Evolutionary conservation across 305 asterid species (phyloP), one percentile per base, ranked within the genome.

Genomic region (Ilex paraguariensis): DNA sequence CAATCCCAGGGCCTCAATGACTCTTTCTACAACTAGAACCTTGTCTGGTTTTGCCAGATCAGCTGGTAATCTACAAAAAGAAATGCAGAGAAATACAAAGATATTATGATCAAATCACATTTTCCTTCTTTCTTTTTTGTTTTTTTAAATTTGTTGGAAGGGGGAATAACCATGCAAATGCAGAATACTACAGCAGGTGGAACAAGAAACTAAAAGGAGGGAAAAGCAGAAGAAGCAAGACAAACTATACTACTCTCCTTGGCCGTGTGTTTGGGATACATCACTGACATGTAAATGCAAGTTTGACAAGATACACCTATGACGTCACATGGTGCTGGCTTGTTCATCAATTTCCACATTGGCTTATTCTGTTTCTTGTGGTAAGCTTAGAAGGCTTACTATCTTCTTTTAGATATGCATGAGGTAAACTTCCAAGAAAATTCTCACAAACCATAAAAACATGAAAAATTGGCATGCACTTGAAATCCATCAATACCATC

Each of bases 11-110:
- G 95, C 80, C 75, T 86, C 91, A 0, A 88, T 88, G 36, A 86
- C 95, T 73, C 96, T 75, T 67, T 88, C 95, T 31, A 88, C 87
- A 15, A 88, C 82, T 40, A 88, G 75, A 54, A 88, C 96, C 69
- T 72, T 86, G 77, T 88, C 96, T 31, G 90, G 80, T 63, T 80
- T 84, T 36, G 72, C 69, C 28, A 87, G 83, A 58, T 79, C 85
- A 56, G 80, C 82, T 3, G 87, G 73, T 57, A 87, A 81, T 68
- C 95, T 86, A 66, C 40, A 67, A 28, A 31, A 5, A 31, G 54
- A 39, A 56, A 55, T 52, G 7, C 54, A 50, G 60, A 58, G 46
- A 33, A 39, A 61, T 39, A 52, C 1, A 17, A 14, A 52, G n/a
- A 14, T 5, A 46, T 36, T 36, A 36, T 36, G 42, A 36, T 8